Base-by-base conservation (phyloP, 1,139 yeast genomes). In the Geotrichum histeridarum region DNA sequence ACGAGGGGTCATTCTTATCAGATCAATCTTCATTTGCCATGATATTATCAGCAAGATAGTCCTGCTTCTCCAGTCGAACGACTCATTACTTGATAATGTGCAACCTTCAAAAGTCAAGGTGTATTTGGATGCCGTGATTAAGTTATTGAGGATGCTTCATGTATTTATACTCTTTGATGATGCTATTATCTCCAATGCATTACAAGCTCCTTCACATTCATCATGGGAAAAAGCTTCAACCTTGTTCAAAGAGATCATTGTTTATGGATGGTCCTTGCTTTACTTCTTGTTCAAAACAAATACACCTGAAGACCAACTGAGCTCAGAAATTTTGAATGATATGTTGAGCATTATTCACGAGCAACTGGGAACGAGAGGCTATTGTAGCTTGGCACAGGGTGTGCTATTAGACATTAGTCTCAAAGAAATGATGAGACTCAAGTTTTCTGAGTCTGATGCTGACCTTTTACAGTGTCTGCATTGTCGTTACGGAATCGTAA, bases 401-500 rank as follows among this genome's bases (percentile, higher is more conserved):
- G 67, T 75, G 4, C 83, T 90, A 59, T 72, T 93, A 47, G 75
- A 75, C 33, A 70, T 86, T 45, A 73, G 84, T 1, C 85, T 89
- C 61, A 74, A 74, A 15, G 74, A 79, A 17, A 70, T 89, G 30
- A 71, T 82, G 5, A 64, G 72, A 1, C 70, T 78, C 31, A 71
- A 76, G 8, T 71, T 78, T 63, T 63, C 66, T 1, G 77, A 74
- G 8, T 67, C 71, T 41, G 83, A 84, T 57, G 72, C 76, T 45
- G 89, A 90, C 53, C 68, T 88, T 52, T 73, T 87, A 8, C 98
- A 93, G 63, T 76, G 89, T 36, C 72, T 93, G 22, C 77, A 82
- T 59, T 93, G 99, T 67, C 77, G 88, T 11, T 89, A 84, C 63
- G 95, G 88, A 44, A 77, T 87, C 55, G 73, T 76, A 1, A 72